phyloP scores from a whole-genome alignment of 306 rosid species.

The Arachis hypogaea region DNA sequence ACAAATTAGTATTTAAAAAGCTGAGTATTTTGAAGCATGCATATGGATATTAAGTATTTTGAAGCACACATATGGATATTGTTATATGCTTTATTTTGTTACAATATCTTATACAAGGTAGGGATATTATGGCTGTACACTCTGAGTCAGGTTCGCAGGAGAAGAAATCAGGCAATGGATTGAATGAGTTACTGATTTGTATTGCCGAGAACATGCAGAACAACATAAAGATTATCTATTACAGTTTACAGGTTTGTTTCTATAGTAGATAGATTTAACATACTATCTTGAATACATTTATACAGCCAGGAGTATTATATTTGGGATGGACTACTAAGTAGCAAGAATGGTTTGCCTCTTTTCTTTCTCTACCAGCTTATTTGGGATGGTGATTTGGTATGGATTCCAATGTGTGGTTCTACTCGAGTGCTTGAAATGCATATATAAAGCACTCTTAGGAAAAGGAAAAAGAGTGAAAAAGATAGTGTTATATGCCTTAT shows the following conservation, averaged over 20 bases:
- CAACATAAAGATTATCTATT: constrained; percentile 78
- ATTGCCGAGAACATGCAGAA: constrained; percentile 91
- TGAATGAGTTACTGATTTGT: constrained; percentile 63
- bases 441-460: constrained; percentile 7
- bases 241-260: constrained; percentile 93
- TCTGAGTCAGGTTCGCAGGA: constrained; percentile 56
- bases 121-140: constrained; percentile 68
- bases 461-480: not conserved
- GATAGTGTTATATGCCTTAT: no score
- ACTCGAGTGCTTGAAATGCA: constrained; percentile 4
- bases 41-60: no score
- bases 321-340: constrained; percentile 9
- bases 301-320: constrained; percentile 20
- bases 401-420: constrained; percentile 29
- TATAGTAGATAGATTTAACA: not conserved
- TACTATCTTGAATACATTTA: constrained; percentile 8
- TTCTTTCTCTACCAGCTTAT: constrained; percentile 22
- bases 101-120: not conserved
- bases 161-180: constrained; percentile 68
- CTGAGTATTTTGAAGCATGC: no score
- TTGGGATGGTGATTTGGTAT: constrained; percentile 8
- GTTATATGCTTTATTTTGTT: no score
- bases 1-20: no score
- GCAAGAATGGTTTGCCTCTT: not conserved
- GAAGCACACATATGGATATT: no score